Evolutionary conservation across 2,329 filamentous ascomycete genomes (phyloP), one percentile per base, ranked within the genome.

Genomic region (Botrytis elliptica): DNA sequence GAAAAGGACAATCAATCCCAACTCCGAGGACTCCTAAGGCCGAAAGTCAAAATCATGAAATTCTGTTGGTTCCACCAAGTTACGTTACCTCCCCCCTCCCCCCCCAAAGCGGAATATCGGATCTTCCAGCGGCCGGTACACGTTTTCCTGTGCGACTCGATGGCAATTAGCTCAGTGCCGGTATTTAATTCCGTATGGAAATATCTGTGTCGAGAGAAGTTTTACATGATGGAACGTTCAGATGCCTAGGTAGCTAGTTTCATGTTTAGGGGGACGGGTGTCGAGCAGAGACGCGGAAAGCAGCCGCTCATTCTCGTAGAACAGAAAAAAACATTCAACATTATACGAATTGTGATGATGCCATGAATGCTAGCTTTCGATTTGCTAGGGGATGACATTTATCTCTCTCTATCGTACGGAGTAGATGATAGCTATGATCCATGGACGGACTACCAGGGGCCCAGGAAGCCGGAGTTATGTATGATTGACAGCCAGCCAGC

Each of bases 61-160:
- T 36, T 36, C 67, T 52, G 38, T 40, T 18, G 33, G n/a, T 65
- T 6, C 62, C 29, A 33, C 42, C 29, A 36, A 22, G 52, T n/a
- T 55, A 55, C 14, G 22, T 40, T 25, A 14, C 20, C 33, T 33
- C 33, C 33, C 33, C 33, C 33, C 33, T 33, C 33, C 33, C 42
- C 42, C 20, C 25, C 46, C 46, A n/a, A n/a, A 22, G 68, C 57
- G 69, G 69, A 70, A 71, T n/a, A 6, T 7, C 69, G 69, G 69
- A 64, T 65, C 22, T 14, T 40, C 14, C 69, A 42, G 33, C 36
- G 36, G 65, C 46, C 46, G 65, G 12, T 33, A 8, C 29, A 46
- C 20, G 16, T 29, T 29, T 29, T 38, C 0, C 33, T 22, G 25
- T 46, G 40, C 63, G 25, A 29, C 1, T 8, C 16, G 10, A 18